Base-by-base conservation (phyloP, 2,329 filamentous ascomycete species). In the Fusarium avenaceum region DNA sequence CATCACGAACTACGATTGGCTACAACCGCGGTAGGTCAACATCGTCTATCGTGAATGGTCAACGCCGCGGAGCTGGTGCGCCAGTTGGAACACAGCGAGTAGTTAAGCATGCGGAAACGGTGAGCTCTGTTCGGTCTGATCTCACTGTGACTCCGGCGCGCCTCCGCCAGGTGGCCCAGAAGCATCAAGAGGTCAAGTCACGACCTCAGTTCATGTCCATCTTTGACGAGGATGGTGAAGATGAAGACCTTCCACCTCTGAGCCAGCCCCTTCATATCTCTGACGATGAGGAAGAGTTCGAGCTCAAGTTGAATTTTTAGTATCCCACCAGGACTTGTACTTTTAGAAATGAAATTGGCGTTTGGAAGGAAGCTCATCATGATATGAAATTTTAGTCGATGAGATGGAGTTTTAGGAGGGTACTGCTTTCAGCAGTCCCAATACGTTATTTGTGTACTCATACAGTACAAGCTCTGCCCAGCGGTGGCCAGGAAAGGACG, bases 1-100 rank as follows among this genome's bases (percentile, higher is more conserved):
- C 89, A 7, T 97, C 94, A 3, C 88, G 90, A 66, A 94, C 89
- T 56, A 97, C 94, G 0, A 85, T 97, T 42, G 94, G 94, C 17
- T 97, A 97, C 76, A 92, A 87, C 57, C 93, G 91, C 77, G 94
- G 94, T 33, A 87, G 92, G 33, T 82, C 82, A 6, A 82, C 85
- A 6, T 84, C 83, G 2, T 83, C 83, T 1, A 77, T 84, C 42
- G 74, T 86, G 30, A 80, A 80, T 15, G 73, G 65, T 26, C 70
- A 61, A n/a, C 39, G 56, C 51, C 71, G 71, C 11, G 66, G 59
- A 44, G 30, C 51, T 48, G 57, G 46, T 30, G 63, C 70, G 26
- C 43, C 63, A n/a, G 32, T 24, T 15, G 58, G 63, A 19, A 43
- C 69, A 26, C 55, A 56, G 20, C 72, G 62, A 33, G n/a, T 54